Evolutionary conservation across 228 moss, liverwort and hornwort genomes (phyloP), one percentile per base, ranked within the genome.

Genomic region (Sphagnum magellanicum): DNA sequence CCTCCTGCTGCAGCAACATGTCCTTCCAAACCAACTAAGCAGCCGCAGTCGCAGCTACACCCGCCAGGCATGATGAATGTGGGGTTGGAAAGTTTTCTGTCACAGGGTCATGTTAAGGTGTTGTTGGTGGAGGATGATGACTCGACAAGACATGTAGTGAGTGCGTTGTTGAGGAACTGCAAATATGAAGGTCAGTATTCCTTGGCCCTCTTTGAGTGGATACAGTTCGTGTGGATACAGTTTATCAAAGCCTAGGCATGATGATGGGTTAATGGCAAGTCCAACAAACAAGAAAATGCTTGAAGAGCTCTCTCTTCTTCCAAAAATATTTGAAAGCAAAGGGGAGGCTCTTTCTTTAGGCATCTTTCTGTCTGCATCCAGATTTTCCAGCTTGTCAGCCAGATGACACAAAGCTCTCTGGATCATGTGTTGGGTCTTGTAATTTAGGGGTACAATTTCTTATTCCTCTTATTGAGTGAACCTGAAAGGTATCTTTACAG

Each of bases 81-180:
- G 49, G 87, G 89, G 0, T 98, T 92, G 98, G 94, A 94, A 67
- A 92, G 79, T 67, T 89, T 98, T 60, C 74, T 94, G 64, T 80
- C 90, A 8, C 92, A 86, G 61, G 87, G 79, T 68, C 83, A 72
- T 7, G 59, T 94, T 70, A 84, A 74, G 64, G 89, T 98, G n/a
- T 51, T 98, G 71, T 72, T 98, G 53, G 98, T 93, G 62, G 98
- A 98, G 75, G 98, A 98, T 65, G 98, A 98, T 66, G 94, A 98
- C 74, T 92, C 89, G 59, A 98, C 98, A 1, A 77, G 98, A 66
- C 92, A 92, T 50, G 94, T 98, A 3, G 94, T 98, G 0, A 83
- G 83, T 6, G 98, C 98, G 48, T 81, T 98, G 49, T 89, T 98
- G 14, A 88, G 98, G 61, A 98, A 94, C 79, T 98, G 98, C 75